Conservation (phyloP, 1,284 basidiomycete species). For the Leccinum huronense region DNA sequence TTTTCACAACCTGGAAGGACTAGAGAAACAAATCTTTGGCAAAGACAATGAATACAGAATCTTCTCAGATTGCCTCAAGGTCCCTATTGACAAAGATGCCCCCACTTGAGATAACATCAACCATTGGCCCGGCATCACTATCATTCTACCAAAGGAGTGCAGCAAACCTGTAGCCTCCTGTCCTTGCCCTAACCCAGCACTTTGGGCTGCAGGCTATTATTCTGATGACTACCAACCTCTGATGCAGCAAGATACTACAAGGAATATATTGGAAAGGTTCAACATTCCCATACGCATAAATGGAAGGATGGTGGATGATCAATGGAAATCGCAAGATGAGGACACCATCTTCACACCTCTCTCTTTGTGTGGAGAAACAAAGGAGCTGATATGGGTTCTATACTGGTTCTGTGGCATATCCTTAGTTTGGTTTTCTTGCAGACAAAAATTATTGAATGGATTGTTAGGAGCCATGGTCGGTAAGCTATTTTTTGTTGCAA, state of each 20-base stretch:
- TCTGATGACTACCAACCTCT: neutral
- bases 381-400: neutral
- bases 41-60: neutral
- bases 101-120: neutral
- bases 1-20: neutral
- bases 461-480: neutral
- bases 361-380: neutral
- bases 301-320: too few species aligned
- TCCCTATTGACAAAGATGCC: neutral
- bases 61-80: neutral
- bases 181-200: neutral
- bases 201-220: neutral
- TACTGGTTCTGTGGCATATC: neutral
- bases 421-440: neutral
- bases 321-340: too few species aligned
- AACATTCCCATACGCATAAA: neutral
- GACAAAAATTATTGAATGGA: neutral
- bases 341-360: too few species aligned
- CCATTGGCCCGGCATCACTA: neutral
- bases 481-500: neutral
- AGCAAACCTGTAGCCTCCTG: neutral
- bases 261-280: neutral
- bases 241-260: neutral
- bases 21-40: neutral
- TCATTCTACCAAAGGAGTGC: neutral